Base-by-base conservation (phyloP, 345 rosid genomes). In the Salix suchowensis region DNA sequence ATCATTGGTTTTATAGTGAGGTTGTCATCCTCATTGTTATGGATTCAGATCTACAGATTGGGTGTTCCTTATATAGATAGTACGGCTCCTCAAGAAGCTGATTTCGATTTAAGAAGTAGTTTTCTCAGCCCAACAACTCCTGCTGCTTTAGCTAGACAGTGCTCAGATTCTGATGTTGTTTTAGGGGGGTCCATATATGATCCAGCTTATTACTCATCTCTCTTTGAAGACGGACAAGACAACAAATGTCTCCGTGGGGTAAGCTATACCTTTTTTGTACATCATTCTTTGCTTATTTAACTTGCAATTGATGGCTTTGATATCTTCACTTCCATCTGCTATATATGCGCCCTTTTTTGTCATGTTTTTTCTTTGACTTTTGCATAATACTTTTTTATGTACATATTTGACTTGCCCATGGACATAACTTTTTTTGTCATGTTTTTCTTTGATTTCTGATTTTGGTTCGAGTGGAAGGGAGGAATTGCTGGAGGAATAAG, bases 21-120 rank as follows among this genome's bases (percentile, higher is more conserved):
- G 89, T 77, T 95, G 26, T 90, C 86, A 5, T 93, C 98, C 28
- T 87, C 96, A 12, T 82, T 95, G 48, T 62, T 93, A 39, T 93
- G 98, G 98, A 86, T 93, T 87, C 98, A 93, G 91, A 95, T 95
- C 40, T 95, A 93, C 79, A 86, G 94, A 81, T 84, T 95, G 79
- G 98, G 98, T 32, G 88, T 87, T 76, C 85, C 91, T 26, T 46
- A 65, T 67, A 79, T 84, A 24, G 92, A 87, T 61, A 74, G 74
- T 42, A 16, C 1, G 16, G 80, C 68, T 72, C 79, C 88, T 16
- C 84, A 81, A 68, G 91, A 79, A 52, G 71, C 86, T 30, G 90
- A 95, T 83, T 86, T 83, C 68, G 93, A 90, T 86, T 74, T 82
- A 65, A 88, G 87, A 77, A 87, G 80, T 83, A 91, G 94, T 81